Evolutionary conservation across 805 yeast genomes (phyloP).

Genomic region (Kodamaea nitidulidarum): DNA sequence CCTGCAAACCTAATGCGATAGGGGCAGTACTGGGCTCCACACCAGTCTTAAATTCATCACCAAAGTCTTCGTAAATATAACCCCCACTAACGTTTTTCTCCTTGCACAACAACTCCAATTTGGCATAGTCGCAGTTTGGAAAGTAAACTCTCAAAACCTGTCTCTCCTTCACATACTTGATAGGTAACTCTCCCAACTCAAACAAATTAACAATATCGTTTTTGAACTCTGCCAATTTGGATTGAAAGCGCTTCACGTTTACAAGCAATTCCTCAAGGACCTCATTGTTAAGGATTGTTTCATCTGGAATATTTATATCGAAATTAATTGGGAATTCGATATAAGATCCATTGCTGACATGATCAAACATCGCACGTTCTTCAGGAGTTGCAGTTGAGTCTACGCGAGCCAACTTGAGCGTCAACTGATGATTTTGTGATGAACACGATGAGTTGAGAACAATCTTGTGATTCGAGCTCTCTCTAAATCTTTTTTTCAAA

Average conservation of each 20-base stretch:
- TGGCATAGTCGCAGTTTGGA: conserved; percentile 62
- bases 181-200: conserved; percentile 65
- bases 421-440: conserved; percentile 19
- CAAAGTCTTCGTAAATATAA: conserved; percentile 39
- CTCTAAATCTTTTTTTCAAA: conserved; percentile 2
- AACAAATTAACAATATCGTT: conserved; percentile 42
- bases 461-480: conserved; percentile 11
- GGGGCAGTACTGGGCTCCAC: conserved; percentile 5
- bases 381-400: conserved; percentile 18
- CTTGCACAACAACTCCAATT: conserved; percentile 51
- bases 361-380: conserved; percentile 14
- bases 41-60: conserved; percentile 4
- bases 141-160: conserved; percentile 54
- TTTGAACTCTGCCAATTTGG: conserved; percentile 40
- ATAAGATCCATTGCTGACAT: conserved; percentile 22
- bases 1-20: background rate
- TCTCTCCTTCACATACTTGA: conserved; percentile 42
- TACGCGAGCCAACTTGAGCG: conserved; percentile 18
- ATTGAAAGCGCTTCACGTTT: conserved; percentile 50
- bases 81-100: conserved; percentile 63
- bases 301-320: conserved; percentile 26
- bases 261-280: conserved; percentile 48
- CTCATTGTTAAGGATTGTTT: conserved; percentile 30
- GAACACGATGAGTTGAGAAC: conserved; percentile 29
- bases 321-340: conserved; percentile 33